These are phyloP conservation scores for Sextonia rubra DNA, from an alignment of 164 flowering plant species.

Conservation along the genomic window DNA sequence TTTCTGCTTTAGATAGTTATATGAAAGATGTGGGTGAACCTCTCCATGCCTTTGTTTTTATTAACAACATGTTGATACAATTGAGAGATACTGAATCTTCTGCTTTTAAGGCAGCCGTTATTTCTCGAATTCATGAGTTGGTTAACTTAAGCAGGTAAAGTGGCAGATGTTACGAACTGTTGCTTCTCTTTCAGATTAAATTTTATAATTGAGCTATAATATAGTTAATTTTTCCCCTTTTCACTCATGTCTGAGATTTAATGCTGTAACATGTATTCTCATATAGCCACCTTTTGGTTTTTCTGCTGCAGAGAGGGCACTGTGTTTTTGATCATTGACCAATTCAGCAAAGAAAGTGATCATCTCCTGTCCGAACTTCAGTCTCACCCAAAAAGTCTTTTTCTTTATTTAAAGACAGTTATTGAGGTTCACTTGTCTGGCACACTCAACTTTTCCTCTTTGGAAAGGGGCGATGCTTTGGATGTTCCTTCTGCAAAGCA, in stretches of 20 bases:
- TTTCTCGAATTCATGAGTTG: conserved; percentile 68
- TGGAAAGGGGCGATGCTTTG: conserved; percentile 31
- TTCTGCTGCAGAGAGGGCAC: conserved; percentile 65
- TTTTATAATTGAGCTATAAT: neutral
- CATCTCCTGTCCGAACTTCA: conserved; percentile 55
- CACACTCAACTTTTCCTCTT: conserved; percentile 49
- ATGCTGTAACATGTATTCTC: neutral
- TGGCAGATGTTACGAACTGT: neutral
- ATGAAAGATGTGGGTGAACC: conserved; percentile 85
- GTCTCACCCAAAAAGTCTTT: conserved; percentile 71
- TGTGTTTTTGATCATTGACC: conserved; percentile 57
- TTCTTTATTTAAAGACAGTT: conserved; percentile 77
- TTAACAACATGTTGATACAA: conserved; percentile 40
- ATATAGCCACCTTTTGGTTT: conserved; percentile 10
- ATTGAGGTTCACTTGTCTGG: conserved; percentile 81
- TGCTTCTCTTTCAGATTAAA: neutral
- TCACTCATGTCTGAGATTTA: neutral
- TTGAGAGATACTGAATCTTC: conserved; percentile 35
- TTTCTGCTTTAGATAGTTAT: conserved; percentile 77
- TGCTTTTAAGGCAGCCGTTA: conserved; percentile 59
- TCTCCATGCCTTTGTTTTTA: conserved; percentile 78
- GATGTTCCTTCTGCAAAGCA: conserved; percentile 27
- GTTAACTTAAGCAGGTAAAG: conserved; percentile 74
- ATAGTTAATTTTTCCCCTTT: neutral
- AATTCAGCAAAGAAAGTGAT: conserved; percentile 46